Percentiles rank a stretch among this genome's conserved stretches.
Evolutionary conservation across 2,329 filamentous ascomycete species (phyloP).

Genomic region (Fulvia fulva): DNA sequence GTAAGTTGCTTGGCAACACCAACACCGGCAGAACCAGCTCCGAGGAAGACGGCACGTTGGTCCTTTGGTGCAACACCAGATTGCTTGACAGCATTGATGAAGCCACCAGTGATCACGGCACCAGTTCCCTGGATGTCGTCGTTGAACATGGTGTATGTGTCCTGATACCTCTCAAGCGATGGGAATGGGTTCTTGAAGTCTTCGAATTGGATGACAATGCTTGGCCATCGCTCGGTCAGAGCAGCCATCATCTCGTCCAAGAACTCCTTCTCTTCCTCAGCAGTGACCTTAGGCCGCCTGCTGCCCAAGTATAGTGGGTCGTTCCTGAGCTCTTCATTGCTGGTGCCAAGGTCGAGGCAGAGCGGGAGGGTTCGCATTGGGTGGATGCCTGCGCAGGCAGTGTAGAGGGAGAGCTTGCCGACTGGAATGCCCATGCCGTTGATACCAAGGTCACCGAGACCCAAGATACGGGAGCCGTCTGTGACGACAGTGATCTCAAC

Average conservation of each 20-base stretch:
- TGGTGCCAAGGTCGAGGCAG: conserved; percentile 60
- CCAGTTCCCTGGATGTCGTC: conserved; percentile 98
- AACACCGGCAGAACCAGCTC: conserved; percentile 90
- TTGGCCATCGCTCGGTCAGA: conserved; percentile 70
- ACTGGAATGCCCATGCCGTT: conserved; percentile 98
- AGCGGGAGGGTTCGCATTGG: conserved; percentile 64
- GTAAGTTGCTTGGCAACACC: conserved; percentile 98
- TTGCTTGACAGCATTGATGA: conserved; percentile 72
- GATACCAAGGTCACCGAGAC: conserved; percentile 89
- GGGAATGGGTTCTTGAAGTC: conserved; percentile 98
- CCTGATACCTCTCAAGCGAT: conserved; percentile 83
- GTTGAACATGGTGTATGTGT: conserved; percentile 93
- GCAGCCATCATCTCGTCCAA: conserved; percentile 97
- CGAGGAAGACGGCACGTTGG: conserved; percentile 93
- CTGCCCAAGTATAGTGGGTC: conserved; percentile 90
- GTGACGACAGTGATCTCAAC: conserved; percentile 97
- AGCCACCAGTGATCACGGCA: conserved; percentile 84
- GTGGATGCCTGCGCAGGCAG: conserved; percentile 88
- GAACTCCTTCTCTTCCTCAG: conserved; percentile 80
- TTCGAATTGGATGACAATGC: conserved; percentile 84
- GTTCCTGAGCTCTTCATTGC: conserved; percentile 62
- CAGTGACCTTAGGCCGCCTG: conserved; percentile 72
- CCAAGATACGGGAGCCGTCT: conserved; percentile 87
- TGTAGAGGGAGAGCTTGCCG: conserved; percentile 93
- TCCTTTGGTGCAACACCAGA: conserved; percentile 82